Base-by-base conservation (phyloP, 805 yeast species). In the Pachysolen tannophilus region DNA sequence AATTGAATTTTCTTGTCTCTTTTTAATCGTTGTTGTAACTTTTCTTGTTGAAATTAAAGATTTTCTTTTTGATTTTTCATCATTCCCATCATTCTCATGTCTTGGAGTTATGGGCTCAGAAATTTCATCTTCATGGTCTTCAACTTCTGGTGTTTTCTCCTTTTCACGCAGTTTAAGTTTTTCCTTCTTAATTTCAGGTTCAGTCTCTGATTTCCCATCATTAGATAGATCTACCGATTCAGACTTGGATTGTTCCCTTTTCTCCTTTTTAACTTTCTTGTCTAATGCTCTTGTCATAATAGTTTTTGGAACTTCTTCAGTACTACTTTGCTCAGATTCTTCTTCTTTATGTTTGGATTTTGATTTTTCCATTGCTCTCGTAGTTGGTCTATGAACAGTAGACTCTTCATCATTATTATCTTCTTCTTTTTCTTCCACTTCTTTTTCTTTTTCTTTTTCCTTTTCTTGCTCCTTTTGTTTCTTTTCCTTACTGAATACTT, bases 331-430 rank as follows among this genome's bases (percentile, higher is more conserved):
- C 8, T 15, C 27, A 24, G 9, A 16, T 3, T 17, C 21, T 6
- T 16, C 28, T 5, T 25, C 31, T n/a, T 24, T 31, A 14, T 37
- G 32, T 17, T 32, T 40, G n/a, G 30, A 15, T 18, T 31, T 28
- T 11, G 40, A 35, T 15, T 30, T 37, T 16, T 35, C 27, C 5
- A 42, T 37, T 5, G 49, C 44, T 1, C 47, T 47, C 8, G 40
- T 43, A 8, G 48, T 45, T 20, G 49, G 44, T 1, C 46, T 45
- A 7, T 46, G 46, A 2, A 45, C 43, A 8, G 38, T 27, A 7
- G 28, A 33, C n/a, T 43, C 47, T 23, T 33, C 41, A 16, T 37
- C 49, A 11, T 5, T 18, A 25, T 25, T n/a, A 26, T 30, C 35
- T 30, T 34, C 26, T 18, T n/a, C 23, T 17, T 19, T 29, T 9